Percentiles rank a stretch among this genome's conserved stretches.
Evolutionary conservation across 2,329 filamentous ascomycete species (phyloP).

Genomic region (Calonectria montana): DNA sequence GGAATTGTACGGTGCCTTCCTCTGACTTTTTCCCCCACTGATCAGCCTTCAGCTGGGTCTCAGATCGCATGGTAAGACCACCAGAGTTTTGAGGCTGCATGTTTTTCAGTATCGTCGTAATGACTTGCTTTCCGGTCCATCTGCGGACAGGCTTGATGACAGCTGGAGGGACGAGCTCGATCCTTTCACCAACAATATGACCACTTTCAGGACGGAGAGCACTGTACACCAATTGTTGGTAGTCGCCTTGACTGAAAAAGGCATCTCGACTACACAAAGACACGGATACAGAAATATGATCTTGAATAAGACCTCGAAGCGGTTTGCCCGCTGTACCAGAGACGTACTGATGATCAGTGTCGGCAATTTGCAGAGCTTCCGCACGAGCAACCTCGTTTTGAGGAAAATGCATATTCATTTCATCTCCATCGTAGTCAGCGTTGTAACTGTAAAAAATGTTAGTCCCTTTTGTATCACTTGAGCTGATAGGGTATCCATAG

Average conservation of each 20-base stretch:
- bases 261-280: conserved; percentile 91
- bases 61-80: conserved; percentile 82
- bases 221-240: conserved; percentile 93
- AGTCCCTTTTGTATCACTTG: not conserved
- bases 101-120: conserved; percentile 93
- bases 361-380: conserved; percentile 92
- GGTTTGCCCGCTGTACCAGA: conserved; percentile 95
- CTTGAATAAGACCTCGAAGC: conserved; percentile 94
- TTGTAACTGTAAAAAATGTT: conserved; percentile 75
- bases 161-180: conserved; percentile 84
- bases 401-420: conserved; percentile 99
- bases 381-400: conserved; percentile 95
- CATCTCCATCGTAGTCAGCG: conserved; percentile 98
- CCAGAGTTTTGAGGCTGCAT: conserved; percentile 82
- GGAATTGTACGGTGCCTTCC: conserved; percentile 84
- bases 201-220: conserved; percentile 90
- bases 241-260: conserved; percentile 88
- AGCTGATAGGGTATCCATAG: no score
- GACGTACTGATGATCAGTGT: conserved; percentile 97
- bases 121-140: conserved; percentile 97
- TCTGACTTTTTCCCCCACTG: conserved; percentile 83
- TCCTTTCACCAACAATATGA: conserved; percentile 84
- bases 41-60: conserved; percentile 80
- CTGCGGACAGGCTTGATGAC: conserved; percentile 82
- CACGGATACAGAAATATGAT: conserved; percentile 96